Percentiles rank a stretch among this genome's conserved stretches.
phyloP scores from a whole-genome alignment of 129 eudicot species.

The carrot (Daucus carota) region DH1_v3.0 NC_030389.2:44210001-44210500 shows the following conservation, averaged over 20 bases:
- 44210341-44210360: constrained; percentile 69
- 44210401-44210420: constrained; percentile 49
- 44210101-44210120: constrained; percentile 64
- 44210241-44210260: constrained; percentile 76
- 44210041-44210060: constrained; percentile 63
- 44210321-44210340: constrained; percentile 45
- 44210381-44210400: constrained; percentile 62
- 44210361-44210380: constrained; percentile 60
- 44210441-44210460: constrained; percentile 62
- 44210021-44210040: constrained; percentile 71
- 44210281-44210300: constrained; percentile 63
- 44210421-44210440: constrained; percentile 41
- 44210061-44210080: constrained; percentile 66
- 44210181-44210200: constrained; percentile 51
- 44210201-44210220: constrained; percentile 56
- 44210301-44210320: constrained; percentile 42
- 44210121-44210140: constrained; percentile 67
- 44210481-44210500: constrained; percentile 56
- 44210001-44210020: constrained; percentile 55
- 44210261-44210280: constrained; percentile 60
- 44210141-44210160: constrained; percentile 66
- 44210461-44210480: constrained; percentile 77
- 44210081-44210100: constrained; percentile 65
- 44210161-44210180: constrained; percentile 47
- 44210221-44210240: constrained; percentile 62